A percentile compares a stretch with the other conserved stretches of the same genome.
Evolutionary conservation across 2,329 filamentous ascomycete species (phyloP).

Genomic region (Aureobasidium uvarum): DNA sequence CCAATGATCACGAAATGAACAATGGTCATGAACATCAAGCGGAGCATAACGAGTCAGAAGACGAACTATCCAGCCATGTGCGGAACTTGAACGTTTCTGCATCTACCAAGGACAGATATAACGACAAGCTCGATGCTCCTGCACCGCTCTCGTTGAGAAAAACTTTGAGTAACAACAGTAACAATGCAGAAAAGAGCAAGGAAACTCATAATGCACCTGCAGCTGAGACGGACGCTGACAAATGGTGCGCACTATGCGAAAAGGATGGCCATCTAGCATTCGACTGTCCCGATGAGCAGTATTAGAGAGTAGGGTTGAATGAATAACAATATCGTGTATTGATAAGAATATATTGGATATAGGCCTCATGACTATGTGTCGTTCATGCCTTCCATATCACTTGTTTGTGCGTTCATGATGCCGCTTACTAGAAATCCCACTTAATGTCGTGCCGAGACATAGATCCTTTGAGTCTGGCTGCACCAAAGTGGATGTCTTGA

Average conservation of each 20-base stretch:
- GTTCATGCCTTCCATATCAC: background rate
- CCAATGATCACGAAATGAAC: background rate
- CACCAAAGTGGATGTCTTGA: background rate
- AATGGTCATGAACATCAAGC: background rate
- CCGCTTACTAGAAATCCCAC: background rate
- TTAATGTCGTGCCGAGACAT: background rate
- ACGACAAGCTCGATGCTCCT: conserved; percentile 31
- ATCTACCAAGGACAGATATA: conserved; percentile 1
- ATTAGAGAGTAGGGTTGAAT: conserved; percentile 28
- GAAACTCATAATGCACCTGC: conserved; percentile 27
- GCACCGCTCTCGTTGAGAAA: conserved; percentile 22
- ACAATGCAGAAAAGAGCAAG: background rate
- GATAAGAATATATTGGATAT: background rate
- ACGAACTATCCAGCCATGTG: conserved; percentile 7
- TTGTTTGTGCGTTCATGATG: background rate
- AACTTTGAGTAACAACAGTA: conserved; percentile 22
- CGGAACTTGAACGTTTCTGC: conserved; percentile 2
- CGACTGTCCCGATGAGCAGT: conserved; percentile 43
- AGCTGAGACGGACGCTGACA: conserved; percentile 62
- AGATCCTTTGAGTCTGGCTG: background rate
- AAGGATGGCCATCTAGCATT: conserved; percentile 88
- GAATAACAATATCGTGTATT: background rate
- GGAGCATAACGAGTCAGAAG: background rate
- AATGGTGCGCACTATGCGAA: conserved; percentile 98
- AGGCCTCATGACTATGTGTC: background rate